Conservation (phyloP, 1,139 yeast species). For the Geotrichum reessii region DNA sequence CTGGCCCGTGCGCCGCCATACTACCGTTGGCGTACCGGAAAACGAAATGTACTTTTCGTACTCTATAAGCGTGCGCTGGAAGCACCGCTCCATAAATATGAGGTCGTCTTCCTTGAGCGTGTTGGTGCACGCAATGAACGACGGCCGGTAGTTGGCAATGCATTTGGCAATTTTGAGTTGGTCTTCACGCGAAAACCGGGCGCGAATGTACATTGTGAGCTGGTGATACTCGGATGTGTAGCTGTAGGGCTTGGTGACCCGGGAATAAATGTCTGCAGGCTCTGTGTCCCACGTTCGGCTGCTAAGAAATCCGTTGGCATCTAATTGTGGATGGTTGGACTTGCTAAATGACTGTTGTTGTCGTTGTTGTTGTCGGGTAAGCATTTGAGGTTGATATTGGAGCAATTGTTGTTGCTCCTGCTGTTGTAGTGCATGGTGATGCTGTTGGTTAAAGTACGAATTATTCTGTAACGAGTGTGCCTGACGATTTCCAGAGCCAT, state of each 20-base stretch:
- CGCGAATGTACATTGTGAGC: slow-evolving; percentile 64
- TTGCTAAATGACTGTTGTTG: neutral
- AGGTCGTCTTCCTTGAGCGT: slow-evolving; percentile 84
- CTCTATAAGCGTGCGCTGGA: slow-evolving; percentile 83
- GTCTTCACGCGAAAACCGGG: slow-evolving; percentile 63
- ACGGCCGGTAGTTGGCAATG: slow-evolving; percentile 85
- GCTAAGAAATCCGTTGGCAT: slow-evolving; percentile 7
- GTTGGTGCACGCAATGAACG: slow-evolving; percentile 87
- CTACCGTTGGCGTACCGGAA: slow-evolving; percentile 90
- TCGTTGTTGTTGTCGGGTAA: neutral
- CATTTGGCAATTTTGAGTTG: slow-evolving; percentile 79
- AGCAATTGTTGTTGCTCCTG: neutral
- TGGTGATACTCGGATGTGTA: slow-evolving; percentile 90
- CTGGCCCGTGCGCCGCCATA: slow-evolving; percentile 94
- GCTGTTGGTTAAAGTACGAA: neutral
- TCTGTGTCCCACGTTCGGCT: slow-evolving; percentile 11
- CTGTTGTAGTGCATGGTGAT: neutral
- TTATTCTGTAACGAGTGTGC: neutral
- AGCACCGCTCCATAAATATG: slow-evolving; percentile 93
- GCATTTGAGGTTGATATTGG: neutral
- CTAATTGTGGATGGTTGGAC: neutral
- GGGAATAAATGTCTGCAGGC: slow-evolving; percentile 79
- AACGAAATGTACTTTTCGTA: slow-evolving; percentile 78
- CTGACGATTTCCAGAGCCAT: neutral
- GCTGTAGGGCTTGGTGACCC: slow-evolving; percentile 68